Base-by-base conservation (phyloP, 2,329 filamentous ascomycete species). In the Colletotrichum ledebouriae region DNA sequence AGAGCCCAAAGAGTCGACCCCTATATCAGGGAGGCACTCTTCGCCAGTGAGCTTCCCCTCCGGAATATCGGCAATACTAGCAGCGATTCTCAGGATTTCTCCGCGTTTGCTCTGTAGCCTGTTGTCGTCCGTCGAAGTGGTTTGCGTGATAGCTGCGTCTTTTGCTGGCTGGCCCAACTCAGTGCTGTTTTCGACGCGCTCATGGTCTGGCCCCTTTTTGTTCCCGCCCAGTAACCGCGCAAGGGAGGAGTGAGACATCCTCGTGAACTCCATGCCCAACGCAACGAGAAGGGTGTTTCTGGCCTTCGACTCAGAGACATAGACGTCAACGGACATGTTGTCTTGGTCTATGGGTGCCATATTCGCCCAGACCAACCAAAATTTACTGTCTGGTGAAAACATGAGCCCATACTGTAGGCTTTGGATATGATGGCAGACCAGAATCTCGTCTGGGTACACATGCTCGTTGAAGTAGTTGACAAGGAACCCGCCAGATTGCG, bases 401-500 rank as follows among this genome's bases (percentile, higher is more conserved):
- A 17, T 10, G 0, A 56, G 62, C 3, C 62, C 62, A 3, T 60
- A 9, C 15, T 60, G 47, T 17, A 42, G 11, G 7, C 47, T 46
- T 3, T 65, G 56, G 17, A 65, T 46, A 1, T 4, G 39, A 3
- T 65, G 62, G 34, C 62, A 65, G 46, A 65, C 56, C 1, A 60
- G 39, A 1, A 65, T 13, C 6, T 20, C 42, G 1, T 53, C 62
- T 2, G 9, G 2, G 0, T 29, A 46, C 4, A 12, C 0, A 10
- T 17, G 2, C 37, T 46, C 20, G 22, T 55, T 63, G 37, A 65
- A 68, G 34, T 63, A 73, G n/a, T 72, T 73, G 6, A 64, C 61
- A 5, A 72, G 17, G 17, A 73, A 69, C 7, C 70, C 70, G 9
- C 70, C 67, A 44, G 75, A 49, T 9, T 68, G 61, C 7, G 65